phyloP scores from a whole-genome alignment of 192 early-diverging fungal species.

The Anaeromyces robustus region DNA sequence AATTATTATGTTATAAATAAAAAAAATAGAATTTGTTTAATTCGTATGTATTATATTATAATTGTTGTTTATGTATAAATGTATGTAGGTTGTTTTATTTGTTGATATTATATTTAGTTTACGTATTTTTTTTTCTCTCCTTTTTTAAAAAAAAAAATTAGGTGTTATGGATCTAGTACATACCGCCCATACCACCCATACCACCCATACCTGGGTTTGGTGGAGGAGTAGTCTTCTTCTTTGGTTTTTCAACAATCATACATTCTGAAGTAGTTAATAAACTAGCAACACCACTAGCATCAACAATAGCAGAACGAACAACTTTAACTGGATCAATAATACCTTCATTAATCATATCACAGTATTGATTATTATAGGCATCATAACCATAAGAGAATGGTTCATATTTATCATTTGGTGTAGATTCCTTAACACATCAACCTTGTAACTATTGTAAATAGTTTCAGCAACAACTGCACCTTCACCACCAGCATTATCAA shows the following conservation, averaged over 20 bases:
- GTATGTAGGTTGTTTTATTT: no score
- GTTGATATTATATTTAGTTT: no score
- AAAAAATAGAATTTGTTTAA: no score
- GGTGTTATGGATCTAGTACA: neutral
- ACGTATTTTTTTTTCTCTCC: no score
- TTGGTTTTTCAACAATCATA: slow-evolving; percentile 93
- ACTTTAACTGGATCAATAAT: slow-evolving; percentile 99
- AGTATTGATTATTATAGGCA: slow-evolving; percentile 78
- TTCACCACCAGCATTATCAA: slow-evolving; percentile 94
- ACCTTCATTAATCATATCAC: slow-evolving; percentile 91
- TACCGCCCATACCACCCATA: neutral
- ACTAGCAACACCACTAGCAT: slow-evolving; percentile 92
- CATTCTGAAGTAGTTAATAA: slow-evolving; percentile 95
- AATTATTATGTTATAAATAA: no score
- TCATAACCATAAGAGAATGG: slow-evolving; percentile 49
- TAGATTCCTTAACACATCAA: slow-evolving; percentile 11
- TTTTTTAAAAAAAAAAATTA: neutral
- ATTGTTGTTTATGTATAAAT: no score
- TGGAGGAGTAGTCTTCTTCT: slow-evolving; percentile 38
- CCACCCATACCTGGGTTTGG: neutral
- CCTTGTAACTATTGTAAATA: slow-evolving; percentile 35
- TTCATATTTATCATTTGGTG: neutral
- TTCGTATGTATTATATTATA: no score
- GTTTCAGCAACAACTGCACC: slow-evolving; percentile 92
- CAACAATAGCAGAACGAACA: slow-evolving; percentile 91